Percentiles rank a stretch among this genome's conserved stretches.
phyloP scores from a whole-genome alignment of 1,284 basidiomycete species.

The Ustilago sp. region DNA sequence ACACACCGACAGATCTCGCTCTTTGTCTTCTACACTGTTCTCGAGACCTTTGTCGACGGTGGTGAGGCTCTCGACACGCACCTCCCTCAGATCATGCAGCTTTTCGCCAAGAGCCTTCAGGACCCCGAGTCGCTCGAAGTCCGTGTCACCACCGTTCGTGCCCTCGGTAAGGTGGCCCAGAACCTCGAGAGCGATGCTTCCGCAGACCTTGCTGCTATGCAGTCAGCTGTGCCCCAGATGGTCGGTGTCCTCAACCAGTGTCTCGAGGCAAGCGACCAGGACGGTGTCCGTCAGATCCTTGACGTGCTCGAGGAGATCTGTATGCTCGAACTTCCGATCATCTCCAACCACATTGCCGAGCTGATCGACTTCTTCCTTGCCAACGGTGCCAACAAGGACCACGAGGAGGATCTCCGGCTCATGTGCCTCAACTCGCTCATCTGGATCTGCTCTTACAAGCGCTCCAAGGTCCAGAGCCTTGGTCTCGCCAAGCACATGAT shows the following conservation, averaged over 20 bases:
- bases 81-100: conserved; percentile 81
- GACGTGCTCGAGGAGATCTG: conserved; percentile 96
- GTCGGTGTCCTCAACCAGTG: conserved; percentile 89
- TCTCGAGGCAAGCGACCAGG: conserved; percentile 84
- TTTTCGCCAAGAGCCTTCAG: conserved; percentile 82
- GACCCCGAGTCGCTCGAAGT: conserved; percentile 93
- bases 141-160: conserved; percentile 84
- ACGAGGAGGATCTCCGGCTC: conserved; percentile 85
- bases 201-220: conserved; percentile 89
- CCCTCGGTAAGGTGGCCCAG: conserved; percentile 90
- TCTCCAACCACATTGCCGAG: conserved; percentile 88
- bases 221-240: conserved; percentile 87
- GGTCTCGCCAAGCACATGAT: conserved; percentile 88
- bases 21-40: conserved; percentile 89
- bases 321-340: conserved; percentile 88
- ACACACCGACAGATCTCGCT: conserved; percentile 89
- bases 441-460: conserved; percentile 93
- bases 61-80: conserved; percentile 79
- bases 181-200: conserved; percentile 92
- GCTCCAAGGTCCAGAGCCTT: conserved; percentile 90
- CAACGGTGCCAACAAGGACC: conserved; percentile 83
- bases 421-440: conserved; percentile 93
- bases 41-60: conserved; percentile 87
- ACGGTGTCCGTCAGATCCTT: conserved; percentile 87
- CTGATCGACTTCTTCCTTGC: conserved; percentile 89